Evolutionary conservation across 1,139 yeast species (phyloP).

Genomic region (Suhomyces anneliseae): DNA sequence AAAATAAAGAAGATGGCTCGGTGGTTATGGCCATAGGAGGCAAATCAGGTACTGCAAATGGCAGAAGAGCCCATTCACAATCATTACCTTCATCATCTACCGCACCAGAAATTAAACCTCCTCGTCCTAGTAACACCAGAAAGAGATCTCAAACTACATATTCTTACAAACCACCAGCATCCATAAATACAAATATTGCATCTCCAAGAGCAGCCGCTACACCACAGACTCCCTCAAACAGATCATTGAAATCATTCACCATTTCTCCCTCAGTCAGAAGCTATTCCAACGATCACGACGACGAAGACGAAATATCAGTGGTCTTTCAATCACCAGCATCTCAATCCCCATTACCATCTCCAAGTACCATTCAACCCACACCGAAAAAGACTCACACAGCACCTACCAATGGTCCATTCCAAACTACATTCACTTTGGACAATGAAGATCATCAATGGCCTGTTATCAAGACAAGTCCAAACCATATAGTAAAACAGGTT

Average conservation of each 20-base stretch:
- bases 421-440: conserved; percentile 1
- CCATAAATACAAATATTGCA: conserved; percentile 1
- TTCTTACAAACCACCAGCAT: conserved; percentile 17
- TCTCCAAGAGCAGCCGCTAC: conserved; percentile 4
- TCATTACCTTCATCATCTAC: conserved; percentile 30
- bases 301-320: conserved; percentile 4
- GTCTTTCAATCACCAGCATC: not conserved
- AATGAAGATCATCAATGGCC: conserved; percentile 17
- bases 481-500: conserved; percentile 11
- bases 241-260: conserved; percentile 39
- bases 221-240: conserved; percentile 15
- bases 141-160: conserved; percentile 29
- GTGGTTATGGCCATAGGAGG: not conserved
- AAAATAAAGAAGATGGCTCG: not conserved
- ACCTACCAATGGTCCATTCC: conserved; percentile 7
- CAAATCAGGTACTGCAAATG: not conserved
- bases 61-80: conserved; percentile 33
- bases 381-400: conserved; percentile 10
- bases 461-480: conserved; percentile 11
- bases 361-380: not conserved
- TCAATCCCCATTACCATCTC: not conserved
- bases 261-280: conserved; percentile 38
- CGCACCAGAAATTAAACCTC: conserved; percentile 5
- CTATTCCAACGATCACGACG: conserved; percentile 1
- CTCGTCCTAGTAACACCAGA: conserved; percentile 11